phyloP scores from a whole-genome alignment of 2,329 filamentous ascomycete species.

The Trichophyton simii region DNA sequence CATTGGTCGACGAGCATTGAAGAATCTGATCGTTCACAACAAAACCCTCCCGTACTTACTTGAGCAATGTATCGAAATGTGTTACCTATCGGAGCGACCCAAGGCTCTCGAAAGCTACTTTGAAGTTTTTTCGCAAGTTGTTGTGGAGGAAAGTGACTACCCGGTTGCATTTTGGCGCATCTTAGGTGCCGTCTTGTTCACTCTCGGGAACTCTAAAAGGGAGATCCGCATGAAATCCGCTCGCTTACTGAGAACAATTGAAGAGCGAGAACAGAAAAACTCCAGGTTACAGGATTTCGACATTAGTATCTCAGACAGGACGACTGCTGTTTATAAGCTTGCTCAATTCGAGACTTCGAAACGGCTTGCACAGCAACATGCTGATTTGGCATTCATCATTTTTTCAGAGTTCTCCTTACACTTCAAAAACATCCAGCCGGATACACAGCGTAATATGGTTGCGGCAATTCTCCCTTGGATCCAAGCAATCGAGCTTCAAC shows the following conservation, averaged over 20 bases:
- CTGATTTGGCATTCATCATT: constrained; percentile 79
- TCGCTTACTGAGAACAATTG: constrained; percentile 64
- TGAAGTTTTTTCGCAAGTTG: constrained; percentile 74
- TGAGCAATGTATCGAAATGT: constrained; percentile 81
- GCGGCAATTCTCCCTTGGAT: constrained; percentile 94
- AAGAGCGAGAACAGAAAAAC: constrained; percentile 68
- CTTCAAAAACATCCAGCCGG: constrained; percentile 74
- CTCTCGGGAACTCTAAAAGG: constrained; percentile 80
- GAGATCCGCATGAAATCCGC: constrained; percentile 82
- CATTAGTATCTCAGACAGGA: constrained; percentile 97
- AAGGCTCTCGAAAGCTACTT: constrained; percentile 94
- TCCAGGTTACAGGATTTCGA: constrained; percentile 95
- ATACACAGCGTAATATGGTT: constrained; percentile 83
- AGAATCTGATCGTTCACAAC: constrained; percentile 83
- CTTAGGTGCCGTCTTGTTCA: constrained; percentile 77
- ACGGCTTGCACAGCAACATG: constrained; percentile 73
- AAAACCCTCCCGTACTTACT: constrained; percentile 73
- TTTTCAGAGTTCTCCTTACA: constrained; percentile 93
- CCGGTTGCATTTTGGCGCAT: constrained; percentile 82
- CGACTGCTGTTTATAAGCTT: constrained; percentile 92
- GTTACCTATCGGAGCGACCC: constrained; percentile 66
- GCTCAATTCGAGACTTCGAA: constrained; percentile 96
- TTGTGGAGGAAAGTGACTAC: constrained; percentile 72
- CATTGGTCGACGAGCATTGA: constrained; percentile 76
- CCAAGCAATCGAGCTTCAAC: constrained; percentile 79